Base-by-base conservation (phyloP, 2,329 filamentous ascomycete genomes). In the Ophiostoma perfectum region DNA sequence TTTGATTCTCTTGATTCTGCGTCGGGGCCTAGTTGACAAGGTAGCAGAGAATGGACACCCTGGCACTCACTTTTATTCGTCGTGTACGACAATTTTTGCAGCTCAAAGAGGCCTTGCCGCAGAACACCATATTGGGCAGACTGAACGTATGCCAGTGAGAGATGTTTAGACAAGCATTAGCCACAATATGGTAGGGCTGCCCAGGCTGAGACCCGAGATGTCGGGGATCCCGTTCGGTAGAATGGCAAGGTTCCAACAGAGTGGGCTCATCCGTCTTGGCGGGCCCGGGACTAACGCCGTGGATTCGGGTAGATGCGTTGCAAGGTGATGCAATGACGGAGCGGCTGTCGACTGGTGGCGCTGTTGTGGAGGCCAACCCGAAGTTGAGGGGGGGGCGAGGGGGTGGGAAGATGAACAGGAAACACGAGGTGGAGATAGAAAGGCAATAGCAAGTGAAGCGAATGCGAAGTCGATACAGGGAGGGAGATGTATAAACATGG, bases 31-130 rank as follows among this genome's bases (percentile, higher is more conserved):
- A 27, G 27, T 27, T 27, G 27, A 27, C 27, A 27, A 55, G 16
- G 5, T 16, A 60, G 52, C 36, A 58, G 27, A 60, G 8, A 60
- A 39, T 6, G 11, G n/a, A 9, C 65, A n/a, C 16, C 36, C 41
- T 18, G 9, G 39, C 36, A 75, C 80, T 69, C 75, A 84, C 83
- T 80, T 85, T 85, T 75, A 85, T 85, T 72, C 83, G 81, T 71
- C 83, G 78, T 47, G 78, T 81, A 68, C 83, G 82, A 74, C 83
- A 85, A 71, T 79, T 82, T 72, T 84, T 79, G 75, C 83, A 85
- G 73, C 82, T 83, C 73, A 83, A 79, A 6, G 83, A 85, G 72
- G 83, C 83, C 75, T 85, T 85, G 62, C 83, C 83, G 72, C 83
- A 85, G 75, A 84, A 85, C 63, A 85, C 83, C 83, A 85, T 85